Evolutionary conservation across 2,329 filamentous ascomycete genomes (phyloP).

Genomic region (Chrysosporium queenslandicum): DNA sequence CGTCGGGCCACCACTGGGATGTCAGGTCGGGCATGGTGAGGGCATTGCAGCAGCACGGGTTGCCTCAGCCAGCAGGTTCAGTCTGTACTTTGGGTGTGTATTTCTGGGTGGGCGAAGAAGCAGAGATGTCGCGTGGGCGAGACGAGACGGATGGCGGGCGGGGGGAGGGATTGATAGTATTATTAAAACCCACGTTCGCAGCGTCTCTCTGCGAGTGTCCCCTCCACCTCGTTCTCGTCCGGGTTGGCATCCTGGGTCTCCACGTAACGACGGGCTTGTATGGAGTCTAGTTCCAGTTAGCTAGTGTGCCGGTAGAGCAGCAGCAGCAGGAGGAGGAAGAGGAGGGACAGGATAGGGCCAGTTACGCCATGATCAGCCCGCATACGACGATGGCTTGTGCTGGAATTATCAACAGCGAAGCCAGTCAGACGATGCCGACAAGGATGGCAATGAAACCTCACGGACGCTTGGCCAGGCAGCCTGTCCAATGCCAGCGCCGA

Average conservation of each 20-base stretch:
- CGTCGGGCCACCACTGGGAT: slow-evolving; percentile 40
- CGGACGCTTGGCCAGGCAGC: neutral
- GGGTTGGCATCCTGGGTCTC: neutral
- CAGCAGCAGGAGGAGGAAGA: too few relatives aligned
- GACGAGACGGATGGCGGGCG: too few relatives aligned
- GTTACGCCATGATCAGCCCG: slow-evolving; percentile 1
- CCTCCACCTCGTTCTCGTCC: neutral
- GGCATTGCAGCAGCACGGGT: slow-evolving; percentile 14
- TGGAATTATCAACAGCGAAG: neutral
- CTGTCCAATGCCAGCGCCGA: slow-evolving; percentile 2
- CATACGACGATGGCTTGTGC: neutral
- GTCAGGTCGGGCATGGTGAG: slow-evolving; percentile 24
- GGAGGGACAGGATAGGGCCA: too few relatives aligned
- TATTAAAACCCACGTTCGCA: neutral
- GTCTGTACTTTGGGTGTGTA: neutral
- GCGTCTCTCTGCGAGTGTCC: neutral
- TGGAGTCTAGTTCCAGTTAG: too few relatives aligned
- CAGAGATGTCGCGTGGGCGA: slow-evolving; percentile 6
- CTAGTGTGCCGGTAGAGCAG: too few relatives aligned
- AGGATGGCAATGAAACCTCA: slow-evolving; percentile 9
- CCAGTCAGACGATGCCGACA: slow-evolving; percentile 6
- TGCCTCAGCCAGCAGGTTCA: slow-evolving; percentile 14
- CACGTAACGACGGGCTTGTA: too few relatives aligned
- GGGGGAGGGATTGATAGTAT: slow-evolving; percentile 9
- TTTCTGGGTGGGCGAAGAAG: neutral